A percentile compares a stretch with the other conserved stretches of the same genome.
phyloP scores from a whole-genome alignment of 768 basidiomycete genomes.

The Termitomyces sp. region DNA sequence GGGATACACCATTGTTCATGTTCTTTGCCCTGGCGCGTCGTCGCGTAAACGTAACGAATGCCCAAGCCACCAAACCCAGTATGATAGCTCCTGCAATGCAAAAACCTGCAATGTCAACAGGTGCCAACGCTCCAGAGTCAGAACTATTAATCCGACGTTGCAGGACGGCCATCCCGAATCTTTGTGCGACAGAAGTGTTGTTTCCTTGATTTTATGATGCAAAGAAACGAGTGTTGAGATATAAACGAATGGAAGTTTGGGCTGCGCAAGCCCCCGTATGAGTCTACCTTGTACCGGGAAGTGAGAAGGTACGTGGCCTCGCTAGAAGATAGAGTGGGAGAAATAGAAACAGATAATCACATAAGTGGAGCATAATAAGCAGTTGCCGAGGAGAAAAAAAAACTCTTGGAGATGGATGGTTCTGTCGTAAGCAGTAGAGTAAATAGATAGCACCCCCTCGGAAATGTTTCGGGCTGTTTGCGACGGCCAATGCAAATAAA shows the following conservation, averaged over 20 bases:
- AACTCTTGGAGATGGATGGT: not conserved
- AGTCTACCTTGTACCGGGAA: not conserved
- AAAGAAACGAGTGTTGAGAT: not conserved
- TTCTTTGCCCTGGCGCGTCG: conserved; percentile 31
- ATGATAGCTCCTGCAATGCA: conserved; percentile 37
- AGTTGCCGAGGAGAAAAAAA: not conserved
- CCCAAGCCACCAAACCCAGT: conserved; percentile 35
- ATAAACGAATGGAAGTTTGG: conserved; percentile 5
- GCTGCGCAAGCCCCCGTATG: not conserved
- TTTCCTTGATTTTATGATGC: not conserved
- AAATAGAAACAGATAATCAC: not conserved
- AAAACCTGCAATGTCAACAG: conserved; percentile 47
- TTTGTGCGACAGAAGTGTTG: not conserved
- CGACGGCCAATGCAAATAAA: not conserved
- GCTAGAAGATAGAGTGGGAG: not conserved
- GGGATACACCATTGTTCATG: conserved; percentile 35
- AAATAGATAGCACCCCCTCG: not conserved
- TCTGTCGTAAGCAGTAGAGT: not conserved
- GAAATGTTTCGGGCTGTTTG: not conserved
- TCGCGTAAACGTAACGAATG: conserved; percentile 35
- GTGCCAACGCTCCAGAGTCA: conserved; percentile 9
- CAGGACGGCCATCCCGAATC: conserved; percentile 14
- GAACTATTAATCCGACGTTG: conserved; percentile 11
- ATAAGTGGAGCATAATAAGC: not conserved
- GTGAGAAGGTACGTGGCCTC: not conserved